Evolutionary conservation across 129 eudicot genomes (phyloP), one percentile per base, ranked within the genome.

Genomic region (Solidago caesia): DNA sequence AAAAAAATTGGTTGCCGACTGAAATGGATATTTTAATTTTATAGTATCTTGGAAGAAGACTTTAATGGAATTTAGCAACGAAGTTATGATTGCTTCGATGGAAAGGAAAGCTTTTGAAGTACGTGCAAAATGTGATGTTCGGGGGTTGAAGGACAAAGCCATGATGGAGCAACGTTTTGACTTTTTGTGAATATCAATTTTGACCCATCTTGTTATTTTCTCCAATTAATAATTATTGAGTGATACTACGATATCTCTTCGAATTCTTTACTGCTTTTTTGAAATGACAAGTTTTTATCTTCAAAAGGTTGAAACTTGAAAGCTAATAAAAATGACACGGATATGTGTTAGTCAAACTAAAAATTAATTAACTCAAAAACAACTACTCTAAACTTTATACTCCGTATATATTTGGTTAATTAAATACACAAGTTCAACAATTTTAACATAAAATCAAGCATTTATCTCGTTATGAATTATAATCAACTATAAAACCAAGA

Each of bases 71-170:
- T 47, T 66, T 70, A 51, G 65, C 45, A 58, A 60, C 52, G 51
- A n/a, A 48, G 64, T 72, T 49, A 78, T 78, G 8, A 78, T 78
- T 74, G 74, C 83, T 61, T 82, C 44, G 73, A 66, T 39, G 72
- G 57, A 82, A 72, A 82, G 15, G 11, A 43, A 72, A 49, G 80
- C 68, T 63, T 74, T 67, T 4, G 42, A 70, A 68, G 74, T 78
- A 64, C 75, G 80, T 73, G 49, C 73, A 70, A 61, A 75, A 82
- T 67, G 86, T 73, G 77, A 78, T 82, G 86, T 82, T 82, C 70
- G 80, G 83, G 80, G 66, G 74, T 73, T 82, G 86, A 82, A 60
- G 29, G 86, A 82, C 83, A 82, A 75, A 51, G 57, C 62, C 74
- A 72, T 74, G 74, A 72, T 74, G 74, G 71, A 74, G 67, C 74